phyloP scores from a whole-genome alignment of 139 green algal genomes.

The Deuterostichococcus epilithicus region DNA sequence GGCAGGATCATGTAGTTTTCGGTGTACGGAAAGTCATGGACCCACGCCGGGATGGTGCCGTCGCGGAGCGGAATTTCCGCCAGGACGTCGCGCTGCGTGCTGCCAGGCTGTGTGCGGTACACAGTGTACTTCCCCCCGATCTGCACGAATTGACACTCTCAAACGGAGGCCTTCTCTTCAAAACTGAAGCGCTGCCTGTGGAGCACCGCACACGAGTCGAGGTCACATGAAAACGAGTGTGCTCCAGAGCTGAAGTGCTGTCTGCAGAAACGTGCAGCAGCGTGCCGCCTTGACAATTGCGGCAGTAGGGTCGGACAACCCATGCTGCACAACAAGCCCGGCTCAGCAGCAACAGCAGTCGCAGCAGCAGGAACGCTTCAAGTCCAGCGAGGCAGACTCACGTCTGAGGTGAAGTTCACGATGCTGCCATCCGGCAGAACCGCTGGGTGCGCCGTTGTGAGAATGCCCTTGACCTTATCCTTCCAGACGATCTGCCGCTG shows the following conservation, averaged over 20 bases:
- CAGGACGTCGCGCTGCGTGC: constrained; percentile 24
- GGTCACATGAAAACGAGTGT: too few species aligned
- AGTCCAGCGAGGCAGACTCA: too few species aligned
- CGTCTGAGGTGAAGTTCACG: constrained; percentile 60
- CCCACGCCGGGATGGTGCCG: constrained; percentile 55
- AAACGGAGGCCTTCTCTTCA: neutral
- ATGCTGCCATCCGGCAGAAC: constrained; percentile 44
- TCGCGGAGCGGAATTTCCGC: constrained; percentile 28
- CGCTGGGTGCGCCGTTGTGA: constrained; percentile 69
- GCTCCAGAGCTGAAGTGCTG: too few species aligned
- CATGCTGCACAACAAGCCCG: too few species aligned
- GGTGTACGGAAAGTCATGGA: constrained; percentile 73
- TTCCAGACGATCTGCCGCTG: constrained; percentile 35
- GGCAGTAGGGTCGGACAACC: too few species aligned
- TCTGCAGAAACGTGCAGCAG: too few species aligned
- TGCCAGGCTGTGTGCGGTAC: constrained; percentile 10
- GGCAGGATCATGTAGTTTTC: constrained; percentile 48
- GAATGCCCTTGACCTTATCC: constrained; percentile 37
- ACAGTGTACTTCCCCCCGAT: constrained; percentile 24
- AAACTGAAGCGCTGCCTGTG: too few species aligned
- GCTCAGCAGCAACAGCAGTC: too few species aligned
- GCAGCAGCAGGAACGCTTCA: too few species aligned
- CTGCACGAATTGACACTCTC: constrained; percentile 4
- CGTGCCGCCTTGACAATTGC: too few species aligned
- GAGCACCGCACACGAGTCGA: too few species aligned